Evolutionary conservation across 371 early-diverging fungal species (phyloP).

Genomic region (Batrachochytrium dendrobatidis): DNA sequence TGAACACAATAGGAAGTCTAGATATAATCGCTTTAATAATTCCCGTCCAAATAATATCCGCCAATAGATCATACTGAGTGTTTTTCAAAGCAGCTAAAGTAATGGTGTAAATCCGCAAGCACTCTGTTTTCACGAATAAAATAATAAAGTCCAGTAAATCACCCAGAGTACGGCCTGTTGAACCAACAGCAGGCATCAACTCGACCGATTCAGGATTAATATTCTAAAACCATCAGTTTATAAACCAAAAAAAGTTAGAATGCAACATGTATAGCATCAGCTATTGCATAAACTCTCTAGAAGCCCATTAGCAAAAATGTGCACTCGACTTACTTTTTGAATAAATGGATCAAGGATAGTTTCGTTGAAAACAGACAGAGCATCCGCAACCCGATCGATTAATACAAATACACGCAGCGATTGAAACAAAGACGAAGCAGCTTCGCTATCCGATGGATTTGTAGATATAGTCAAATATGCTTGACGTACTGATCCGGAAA

Average conservation of each 20-base stretch:
- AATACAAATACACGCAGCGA: slow-evolving; percentile 64
- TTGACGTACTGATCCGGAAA: slow-evolving; percentile 31
- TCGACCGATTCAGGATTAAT: too few species aligned
- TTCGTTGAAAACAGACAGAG: slow-evolving; percentile 55
- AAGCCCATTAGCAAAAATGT: not conserved
- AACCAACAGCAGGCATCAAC: too few species aligned
- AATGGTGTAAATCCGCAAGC: slow-evolving; percentile 52
- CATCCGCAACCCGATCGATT: slow-evolving; percentile 65
- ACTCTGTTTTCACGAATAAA: slow-evolving; percentile 42
- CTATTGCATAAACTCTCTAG: not conserved
- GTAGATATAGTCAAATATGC: slow-evolving; percentile 29
- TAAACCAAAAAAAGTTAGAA: not conserved
- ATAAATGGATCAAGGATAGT: slow-evolving; percentile 53
- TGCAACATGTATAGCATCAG: not conserved
- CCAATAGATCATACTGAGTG: slow-evolving; percentile 59
- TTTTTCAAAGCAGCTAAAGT: slow-evolving; percentile 56
- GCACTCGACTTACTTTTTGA: slow-evolving; percentile 32
- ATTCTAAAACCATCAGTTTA: not conserved
- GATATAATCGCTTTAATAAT: slow-evolving; percentile 44
- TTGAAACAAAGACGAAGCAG: slow-evolving; percentile 56
- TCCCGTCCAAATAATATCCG: slow-evolving; percentile 59
- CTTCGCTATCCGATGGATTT: slow-evolving; percentile 30
- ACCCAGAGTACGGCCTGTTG: too few species aligned
- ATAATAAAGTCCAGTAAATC: slow-evolving; percentile 54
- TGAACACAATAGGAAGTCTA: slow-evolving; percentile 42